Evolutionary conservation across 2,329 filamentous ascomycete species (phyloP), one percentile per base, ranked within the genome.

Genomic region (Zymoseptoria passerinii): DNA sequence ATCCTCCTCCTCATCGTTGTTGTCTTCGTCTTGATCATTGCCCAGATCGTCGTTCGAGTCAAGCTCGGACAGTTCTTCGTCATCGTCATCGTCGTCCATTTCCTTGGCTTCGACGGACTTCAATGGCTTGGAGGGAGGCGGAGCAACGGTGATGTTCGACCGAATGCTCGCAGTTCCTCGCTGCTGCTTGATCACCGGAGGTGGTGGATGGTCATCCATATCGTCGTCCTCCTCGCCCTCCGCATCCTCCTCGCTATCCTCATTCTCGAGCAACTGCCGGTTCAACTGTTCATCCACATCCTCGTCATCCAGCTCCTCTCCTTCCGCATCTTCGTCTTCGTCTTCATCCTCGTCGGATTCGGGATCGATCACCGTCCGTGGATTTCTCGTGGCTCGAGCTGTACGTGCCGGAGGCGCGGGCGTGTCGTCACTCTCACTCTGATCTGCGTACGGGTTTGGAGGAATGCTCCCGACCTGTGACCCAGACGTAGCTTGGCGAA

Each of bases 61-160:
- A 2, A 71, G 65, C 28, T 71, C 68, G 8, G 69, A 71, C 48
- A 80, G 76, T 7, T 76, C 80, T 51, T 80, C 76, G 53, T 78
- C 77, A 20, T 80, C 76, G 54, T 80, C 78, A 3, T 75, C 79
- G 52, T 78, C 77, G 18, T 80, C 76, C 68, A 81, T 71, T 60
- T 82, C 79, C 61, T 79, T 79, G 44, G 72, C 74, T 62, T 80
- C 78, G n/a, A 80, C 77, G 4, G 73, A 69, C 55, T 78, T 77
- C 44, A 74, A 66, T 2, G 68, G 61, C 16, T 65, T 65, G 52
- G 59, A 58, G 1, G 61, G 53, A 2, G 70, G 69, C 28, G 67
- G 68, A 6, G 67, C 65, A 52, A 72, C 69, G 18, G 63, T 66
- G 28, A 72, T 65, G 13, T 67, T 66, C 16, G 66, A 60, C 55